Conservation (phyloP, 805 yeast genomes). For the Metschnikowia reukaufii region DNA sequence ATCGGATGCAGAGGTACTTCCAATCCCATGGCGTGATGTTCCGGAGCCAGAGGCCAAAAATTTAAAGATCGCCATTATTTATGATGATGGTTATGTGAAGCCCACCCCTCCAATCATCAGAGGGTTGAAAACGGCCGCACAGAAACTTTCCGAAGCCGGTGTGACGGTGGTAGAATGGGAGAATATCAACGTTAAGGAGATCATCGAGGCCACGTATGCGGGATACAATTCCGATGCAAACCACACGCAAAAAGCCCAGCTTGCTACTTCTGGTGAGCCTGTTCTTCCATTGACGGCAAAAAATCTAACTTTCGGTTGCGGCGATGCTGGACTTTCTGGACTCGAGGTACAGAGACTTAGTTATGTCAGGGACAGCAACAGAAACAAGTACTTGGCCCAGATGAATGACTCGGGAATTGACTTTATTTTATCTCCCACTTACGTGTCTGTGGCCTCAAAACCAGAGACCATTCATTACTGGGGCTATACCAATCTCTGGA, state of each 20-base stretch:
- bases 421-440: slow-evolving; percentile 21
- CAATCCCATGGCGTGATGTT: slow-evolving; percentile 19
- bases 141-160: slow-evolving; percentile 16
- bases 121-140: slow-evolving; percentile 17
- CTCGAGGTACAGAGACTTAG: slow-evolving; percentile 15
- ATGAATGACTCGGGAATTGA: slow-evolving; percentile 16
- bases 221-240: slow-evolving; percentile 21
- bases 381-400: slow-evolving; percentile 14
- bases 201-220: slow-evolving; percentile 17
- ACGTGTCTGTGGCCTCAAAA: slow-evolving; percentile 20
- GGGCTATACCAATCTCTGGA: slow-evolving; percentile 23
- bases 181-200: slow-evolving; percentile 13
- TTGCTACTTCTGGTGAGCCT: slow-evolving; percentile 20
- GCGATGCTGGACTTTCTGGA: slow-evolving; percentile 21
- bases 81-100: slow-evolving; percentile 21
- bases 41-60: slow-evolving; percentile 13
- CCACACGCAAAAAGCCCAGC: slow-evolving; percentile 14
- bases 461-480: slow-evolving; percentile 21
- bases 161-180: slow-evolving; percentile 20
- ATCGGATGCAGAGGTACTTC: slow-evolving; percentile 17
- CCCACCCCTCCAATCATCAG: slow-evolving; percentile 22
- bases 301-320: slow-evolving; percentile 17
- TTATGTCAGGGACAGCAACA: slow-evolving; percentile 15
- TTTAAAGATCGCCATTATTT: slow-evolving; percentile 17
- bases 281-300: slow-evolving; percentile 13